phyloP scores from a whole-genome alignment of 2,329 filamentous ascomycete species.

The Alternaria viburni region DNA sequence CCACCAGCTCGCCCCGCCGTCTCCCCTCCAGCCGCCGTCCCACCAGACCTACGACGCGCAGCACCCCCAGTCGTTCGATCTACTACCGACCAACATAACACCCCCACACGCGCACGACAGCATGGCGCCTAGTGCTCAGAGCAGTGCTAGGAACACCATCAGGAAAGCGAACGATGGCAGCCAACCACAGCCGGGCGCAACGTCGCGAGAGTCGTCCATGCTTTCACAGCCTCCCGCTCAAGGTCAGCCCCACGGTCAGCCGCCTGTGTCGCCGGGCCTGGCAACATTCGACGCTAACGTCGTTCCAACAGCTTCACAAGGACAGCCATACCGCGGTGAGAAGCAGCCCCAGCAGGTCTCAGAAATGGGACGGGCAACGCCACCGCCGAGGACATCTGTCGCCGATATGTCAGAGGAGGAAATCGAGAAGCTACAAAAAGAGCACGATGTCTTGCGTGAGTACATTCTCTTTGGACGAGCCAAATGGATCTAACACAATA shows the following conservation, averaged over 20 bases:
- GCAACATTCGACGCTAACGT: slow-evolving; percentile 54
- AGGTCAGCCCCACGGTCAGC: slow-evolving; percentile 46
- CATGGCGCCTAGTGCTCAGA: slow-evolving; percentile 38
- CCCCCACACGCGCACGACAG: slow-evolving; percentile 41
- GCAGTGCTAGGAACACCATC: slow-evolving; percentile 37
- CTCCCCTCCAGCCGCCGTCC: slow-evolving; percentile 39
- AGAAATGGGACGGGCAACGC: slow-evolving; percentile 52
- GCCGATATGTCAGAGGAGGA: slow-evolving; percentile 58
- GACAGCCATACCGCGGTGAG: slow-evolving; percentile 51
- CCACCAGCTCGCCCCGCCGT: slow-evolving; percentile 44
- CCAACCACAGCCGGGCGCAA: slow-evolving; percentile 37
- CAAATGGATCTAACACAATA: slow-evolving; percentile 7
- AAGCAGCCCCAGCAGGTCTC: slow-evolving; percentile 37
- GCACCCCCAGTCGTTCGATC: slow-evolving; percentile 32
- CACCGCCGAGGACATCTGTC: slow-evolving; percentile 50
- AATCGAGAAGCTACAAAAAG: slow-evolving; percentile 54
- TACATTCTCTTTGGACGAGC: neutral
- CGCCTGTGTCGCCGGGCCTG: slow-evolving; percentile 47
- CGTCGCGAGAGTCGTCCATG: slow-evolving; percentile 44
- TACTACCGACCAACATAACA: slow-evolving; percentile 34
- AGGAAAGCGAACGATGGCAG: slow-evolving; percentile 44
- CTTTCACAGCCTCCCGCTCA: slow-evolving; percentile 43
- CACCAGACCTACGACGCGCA: slow-evolving; percentile 45
- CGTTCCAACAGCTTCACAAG: slow-evolving; percentile 53
- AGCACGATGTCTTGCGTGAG: slow-evolving; percentile 59